These are phyloP conservation scores for Jimgerdemannia flammicorona DNA, from an alignment of 192 early-diverging fungal genomes.

Conservation along the genomic window DNA sequence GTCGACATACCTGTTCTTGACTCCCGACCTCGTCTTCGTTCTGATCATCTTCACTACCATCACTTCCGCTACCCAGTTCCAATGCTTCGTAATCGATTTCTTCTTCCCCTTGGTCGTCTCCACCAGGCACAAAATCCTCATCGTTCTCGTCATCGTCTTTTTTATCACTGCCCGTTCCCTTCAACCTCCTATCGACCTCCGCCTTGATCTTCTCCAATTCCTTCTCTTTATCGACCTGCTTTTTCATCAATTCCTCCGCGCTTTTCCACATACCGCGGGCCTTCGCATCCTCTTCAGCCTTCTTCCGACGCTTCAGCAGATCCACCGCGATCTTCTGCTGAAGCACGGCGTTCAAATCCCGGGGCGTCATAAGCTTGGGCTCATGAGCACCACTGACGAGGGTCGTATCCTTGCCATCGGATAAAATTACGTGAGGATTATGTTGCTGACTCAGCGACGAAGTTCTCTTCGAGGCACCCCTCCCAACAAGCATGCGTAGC, in stretches of 20 bases:
- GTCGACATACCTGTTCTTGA: not conserved
- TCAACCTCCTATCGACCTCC: slow-evolving; percentile 1
- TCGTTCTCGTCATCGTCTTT: slow-evolving; percentile 7
- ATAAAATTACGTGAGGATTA: not conserved
- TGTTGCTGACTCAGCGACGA: not conserved
- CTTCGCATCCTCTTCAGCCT: not conserved
- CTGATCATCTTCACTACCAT: slow-evolving; percentile 6
- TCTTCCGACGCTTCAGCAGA: slow-evolving; percentile 3
- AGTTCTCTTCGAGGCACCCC: not conserved
- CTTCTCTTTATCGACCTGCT: not conserved
- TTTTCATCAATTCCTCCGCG: not conserved
- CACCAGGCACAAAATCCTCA: not conserved
- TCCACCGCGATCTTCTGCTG: slow-evolving; percentile 15
- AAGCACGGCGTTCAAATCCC: slow-evolving; percentile 14
- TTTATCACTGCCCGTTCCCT: not conserved
- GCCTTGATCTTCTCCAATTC: not conserved
- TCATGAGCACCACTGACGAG: not conserved
- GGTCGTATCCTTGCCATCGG: not conserved
- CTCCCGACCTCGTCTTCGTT: slow-evolving; percentile 13
- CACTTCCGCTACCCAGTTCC: not conserved
- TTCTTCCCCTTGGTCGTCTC: slow-evolving; percentile 9
- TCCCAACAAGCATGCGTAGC: slow-evolving; percentile 2
- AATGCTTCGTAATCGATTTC: slow-evolving; percentile 4
- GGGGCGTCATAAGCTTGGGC: not conserved
- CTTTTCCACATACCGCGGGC: not conserved